Evolutionary conservation across 1,139 yeast species (phyloP), one percentile per base, ranked within the genome.

Genomic region (Sugiyamaella neomexicana): DNA sequence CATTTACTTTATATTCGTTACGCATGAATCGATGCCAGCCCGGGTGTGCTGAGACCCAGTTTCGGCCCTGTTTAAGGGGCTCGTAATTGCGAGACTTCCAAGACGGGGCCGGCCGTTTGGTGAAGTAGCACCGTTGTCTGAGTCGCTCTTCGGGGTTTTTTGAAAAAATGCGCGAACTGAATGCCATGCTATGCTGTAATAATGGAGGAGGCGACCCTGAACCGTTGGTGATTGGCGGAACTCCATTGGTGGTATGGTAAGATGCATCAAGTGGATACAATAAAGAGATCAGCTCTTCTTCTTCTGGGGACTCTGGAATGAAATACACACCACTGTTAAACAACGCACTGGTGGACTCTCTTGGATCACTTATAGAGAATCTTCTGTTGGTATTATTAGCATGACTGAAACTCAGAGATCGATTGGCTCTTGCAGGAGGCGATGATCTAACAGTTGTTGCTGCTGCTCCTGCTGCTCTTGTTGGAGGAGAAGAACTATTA

Each of bases 11-110:
- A 51, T 65, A 65, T 45, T 63, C 63, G 13, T 58, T 57, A 8
- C 68, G 57, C 58, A 66, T 55, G 20, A 64, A 53, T 13, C 64
- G 58, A 46, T 66, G 68, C 69, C 69, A 65, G 34, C 59, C 52
- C 2, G 69, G 68, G 60, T 62, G 61, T 20, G 53, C 45, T 1
- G 48, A 25, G 16, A 44, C 49, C 53, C 49, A 44, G 25, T 12
- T 37, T 27, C 37, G 43, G 12, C 44, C 49, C 17, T 52, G 49
- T 5, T 53, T 48, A 38, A 55, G 52, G 9, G 49, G 42, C 10
- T 46, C 55, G 37, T 53, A 56, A 46, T 55, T 57, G 32, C 61
- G 58, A 7, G 60, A 42, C 51, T 58, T 53, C 56, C 55, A 58
- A 5, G 62, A 62, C 25, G 68, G 67, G 3, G 56, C 46, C 4